Conservation (phyloP, 768 basidiomycete genomes). For the Gautieria morchelliformis region DNA sequence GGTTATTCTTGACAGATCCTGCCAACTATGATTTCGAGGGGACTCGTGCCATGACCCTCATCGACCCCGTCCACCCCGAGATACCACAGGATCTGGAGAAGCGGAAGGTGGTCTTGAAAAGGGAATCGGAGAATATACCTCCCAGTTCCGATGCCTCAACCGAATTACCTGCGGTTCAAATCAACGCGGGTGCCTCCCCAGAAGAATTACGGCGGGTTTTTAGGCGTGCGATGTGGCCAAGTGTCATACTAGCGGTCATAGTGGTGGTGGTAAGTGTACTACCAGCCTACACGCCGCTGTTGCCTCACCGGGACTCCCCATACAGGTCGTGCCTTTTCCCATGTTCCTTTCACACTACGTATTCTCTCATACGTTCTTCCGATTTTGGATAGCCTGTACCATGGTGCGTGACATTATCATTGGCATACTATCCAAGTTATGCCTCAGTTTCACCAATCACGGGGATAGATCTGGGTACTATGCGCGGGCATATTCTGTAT, state of each 20-base stretch:
- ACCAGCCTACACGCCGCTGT: neutral
- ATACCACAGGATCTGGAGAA: too few relatives aligned
- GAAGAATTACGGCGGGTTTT: slow-evolving; percentile 16
- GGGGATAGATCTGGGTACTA: slow-evolving; percentile 25
- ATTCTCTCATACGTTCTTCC: slow-evolving; percentile 26
- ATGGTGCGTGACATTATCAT: slow-evolving; percentile 15
- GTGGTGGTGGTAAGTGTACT: slow-evolving; percentile 25
- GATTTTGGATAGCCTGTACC: slow-evolving; percentile 30
- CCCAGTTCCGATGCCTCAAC: neutral
- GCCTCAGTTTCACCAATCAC: slow-evolving; percentile 1
- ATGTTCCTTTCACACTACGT: slow-evolving; percentile 31
- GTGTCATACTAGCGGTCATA: slow-evolving; percentile 22
- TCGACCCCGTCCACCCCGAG: slow-evolving; percentile 18
- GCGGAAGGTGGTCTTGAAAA: neutral
- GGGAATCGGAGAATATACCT: neutral
- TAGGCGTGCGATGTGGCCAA: slow-evolving; percentile 26
- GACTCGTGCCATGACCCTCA: slow-evolving; percentile 25
- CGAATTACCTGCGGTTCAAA: neutral
- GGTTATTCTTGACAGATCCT: slow-evolving; percentile 17
- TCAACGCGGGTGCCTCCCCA: neutral
- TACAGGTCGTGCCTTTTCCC: slow-evolving; percentile 25
- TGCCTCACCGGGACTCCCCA: neutral
- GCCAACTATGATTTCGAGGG: slow-evolving; percentile 30
- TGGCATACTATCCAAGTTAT: slow-evolving; percentile 8
- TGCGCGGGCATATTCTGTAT: slow-evolving; percentile 28